Evolutionary conservation across 2,329 filamentous ascomycete species (phyloP).

Genomic region (Trichoderma lentiforme): DNA sequence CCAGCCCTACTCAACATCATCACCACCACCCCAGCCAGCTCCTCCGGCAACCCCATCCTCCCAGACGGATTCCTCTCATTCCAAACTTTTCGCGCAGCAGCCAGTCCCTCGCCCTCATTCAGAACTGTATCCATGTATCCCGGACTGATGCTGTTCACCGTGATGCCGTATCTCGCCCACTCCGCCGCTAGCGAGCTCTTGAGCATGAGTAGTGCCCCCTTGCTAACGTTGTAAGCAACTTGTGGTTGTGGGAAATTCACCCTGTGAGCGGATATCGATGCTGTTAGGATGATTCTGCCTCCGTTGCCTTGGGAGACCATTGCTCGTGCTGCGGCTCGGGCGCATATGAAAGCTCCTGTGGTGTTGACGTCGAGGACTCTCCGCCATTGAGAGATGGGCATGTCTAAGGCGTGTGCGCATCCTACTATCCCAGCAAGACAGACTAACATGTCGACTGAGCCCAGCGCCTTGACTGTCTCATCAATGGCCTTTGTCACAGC

Average conservation of each 20-base stretch:
- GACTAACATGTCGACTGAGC: constrained; percentile 25
- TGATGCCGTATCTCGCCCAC: constrained; percentile 68
- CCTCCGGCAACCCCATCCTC: constrained; percentile 61
- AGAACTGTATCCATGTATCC: constrained; percentile 77
- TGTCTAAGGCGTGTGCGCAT: constrained; percentile 56
- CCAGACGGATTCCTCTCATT: constrained; percentile 58
- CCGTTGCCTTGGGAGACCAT: constrained; percentile 51
- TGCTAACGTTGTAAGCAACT: constrained; percentile 67
- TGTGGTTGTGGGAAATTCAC: constrained; percentile 74
- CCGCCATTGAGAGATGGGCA: constrained; percentile 48
- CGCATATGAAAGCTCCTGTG: constrained; percentile 66
- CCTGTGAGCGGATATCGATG: constrained; percentile 64
- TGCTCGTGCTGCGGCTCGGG: constrained; percentile 57
- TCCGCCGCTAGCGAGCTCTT: constrained; percentile 67
- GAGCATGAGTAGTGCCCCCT: constrained; percentile 62
- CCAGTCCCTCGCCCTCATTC: constrained; percentile 62
- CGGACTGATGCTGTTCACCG: constrained; percentile 67
- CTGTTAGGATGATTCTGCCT: constrained; percentile 63
- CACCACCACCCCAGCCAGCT: constrained; percentile 61
- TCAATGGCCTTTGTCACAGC: constrained; percentile 19
- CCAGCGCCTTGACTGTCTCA: constrained; percentile 16
- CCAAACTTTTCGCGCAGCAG: constrained; percentile 54
- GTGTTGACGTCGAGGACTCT: constrained; percentile 68
- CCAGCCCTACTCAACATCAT: constrained; percentile 59
- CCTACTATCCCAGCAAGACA: constrained; percentile 60